Base-by-base conservation (phyloP, 2,329 filamentous ascomycete genomes). In the Esteya vermicola region DNA sequence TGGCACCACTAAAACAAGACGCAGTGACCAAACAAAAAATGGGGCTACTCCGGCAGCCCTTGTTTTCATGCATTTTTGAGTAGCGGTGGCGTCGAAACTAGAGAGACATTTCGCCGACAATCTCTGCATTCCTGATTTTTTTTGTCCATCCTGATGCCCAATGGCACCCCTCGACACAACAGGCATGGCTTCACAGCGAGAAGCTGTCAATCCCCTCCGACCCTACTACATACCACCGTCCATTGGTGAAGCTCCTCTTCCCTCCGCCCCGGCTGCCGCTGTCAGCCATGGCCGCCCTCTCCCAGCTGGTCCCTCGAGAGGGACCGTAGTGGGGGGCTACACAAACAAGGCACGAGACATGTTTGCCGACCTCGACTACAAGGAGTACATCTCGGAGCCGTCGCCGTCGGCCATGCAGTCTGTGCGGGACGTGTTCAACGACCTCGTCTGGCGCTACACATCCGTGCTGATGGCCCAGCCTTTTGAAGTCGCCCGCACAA, bases 401-500 rank as follows among this genome's bases (percentile, higher is more conserved):
- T 84, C 81, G 22, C 83, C 82, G 0, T 84, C 83, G 1, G 70
- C 78, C 22, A 69, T 85, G 10, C 80, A 84, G 50, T 81, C 81
- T 47, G 67, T 81, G 33, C 84, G 81, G 55, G 78, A 81, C 46
- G 63, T 93, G 45, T 55, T 94, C 36, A 86, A 96, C 55, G 80
- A 88, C 57, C 75, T 91, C 48, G 57, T 93, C 58, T 93, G 88
- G 78, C 89, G 91, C 56, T 98, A 98, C 62, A 81, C 80, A 13
- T 85, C 81, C 43, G 79, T 94, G 20, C 60, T 96, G 53, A 78
- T 94, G 56, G 82, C 85, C 40, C 91, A 98, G 61, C 91, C 91
- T 13, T 96, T 98, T 58, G 91, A 96, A 65, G 88, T 95, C 43
- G 86, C 89, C 54, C 96, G 95, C 70, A 91, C 81, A 13, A 75